phyloP scores from a whole-genome alignment of 192 early-diverging fungal species.

The Rhizophagus sp. region DNA sequence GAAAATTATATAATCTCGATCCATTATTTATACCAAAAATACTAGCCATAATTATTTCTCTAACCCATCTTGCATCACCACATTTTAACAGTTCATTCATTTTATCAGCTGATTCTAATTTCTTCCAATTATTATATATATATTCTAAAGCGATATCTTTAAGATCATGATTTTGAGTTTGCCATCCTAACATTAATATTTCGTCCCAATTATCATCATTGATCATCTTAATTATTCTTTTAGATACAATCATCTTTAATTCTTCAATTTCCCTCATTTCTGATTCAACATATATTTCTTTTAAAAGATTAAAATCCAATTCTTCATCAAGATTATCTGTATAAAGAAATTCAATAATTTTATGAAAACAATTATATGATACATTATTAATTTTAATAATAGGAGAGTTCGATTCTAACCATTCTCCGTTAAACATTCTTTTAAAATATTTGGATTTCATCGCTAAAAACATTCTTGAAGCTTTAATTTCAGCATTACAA shows the following conservation, averaged over 20 bases:
- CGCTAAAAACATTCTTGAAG: constrained; percentile 6
- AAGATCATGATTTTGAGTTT: constrained; percentile 1
- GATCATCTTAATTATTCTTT: constrained; percentile 4
- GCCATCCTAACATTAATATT: constrained; percentile 21
- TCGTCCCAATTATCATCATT: constrained; percentile 28
- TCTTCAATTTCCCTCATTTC: constrained; percentile 24
- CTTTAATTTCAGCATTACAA: constrained; percentile 4
- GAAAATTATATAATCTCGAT: background rate
- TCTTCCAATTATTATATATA: constrained; percentile 1
- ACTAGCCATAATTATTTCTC: constrained; percentile 10
- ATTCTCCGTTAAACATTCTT: constrained; percentile 20
- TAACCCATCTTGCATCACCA: constrained; percentile 16
- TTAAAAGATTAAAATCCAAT: constrained; percentile 18
- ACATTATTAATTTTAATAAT: constrained; percentile 25
- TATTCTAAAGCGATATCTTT: constrained; percentile 2
- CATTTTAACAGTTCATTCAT: constrained; percentile 14
- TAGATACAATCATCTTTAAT: background rate
- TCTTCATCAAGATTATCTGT: constrained; percentile 13
- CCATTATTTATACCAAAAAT: background rate
- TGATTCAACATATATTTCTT: constrained; percentile 17
- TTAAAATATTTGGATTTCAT: constrained; percentile 26
- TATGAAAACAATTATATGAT: background rate
- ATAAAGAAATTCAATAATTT: constrained; percentile 25
- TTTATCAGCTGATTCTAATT: constrained; percentile 14
- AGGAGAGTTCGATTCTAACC: constrained; percentile 6